Base-by-base conservation (phyloP, 2,329 filamentous ascomycete species). In the Chaetomium sp. region DNA sequence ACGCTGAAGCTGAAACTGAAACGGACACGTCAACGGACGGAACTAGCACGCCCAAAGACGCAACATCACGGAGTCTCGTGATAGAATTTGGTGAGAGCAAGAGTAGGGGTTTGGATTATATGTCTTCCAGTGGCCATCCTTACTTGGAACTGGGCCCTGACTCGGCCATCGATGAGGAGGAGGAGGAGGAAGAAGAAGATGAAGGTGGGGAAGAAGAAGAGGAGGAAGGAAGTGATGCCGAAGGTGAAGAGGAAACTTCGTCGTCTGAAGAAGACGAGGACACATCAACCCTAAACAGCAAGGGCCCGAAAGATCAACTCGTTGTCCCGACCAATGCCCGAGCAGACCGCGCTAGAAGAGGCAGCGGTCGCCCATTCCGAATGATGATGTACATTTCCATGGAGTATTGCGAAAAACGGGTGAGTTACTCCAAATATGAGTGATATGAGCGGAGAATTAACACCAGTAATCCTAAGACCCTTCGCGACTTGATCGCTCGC, bases 331-430 rank as follows among this genome's bases (percentile, higher is more conserved):
- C 11, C 19, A 27, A 27, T 27, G 19, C 19, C 19, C 19, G 19
- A 27, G 19, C 19, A 9, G 54, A 49, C 3, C 57, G 55, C 12
- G 27, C 48, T 12, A 62, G 63, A 9, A 66, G 62, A 59, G 63
- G 57, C 54, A 68, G 65, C 41, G 55, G 53, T 9, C 62, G 79
- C 44, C 73, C 81, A 4, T 79, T 81, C 58, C 82, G 81, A 52
- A 91, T 87, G 0, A 86, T 91, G 6, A 78, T 99, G 43, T 99
- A 96, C 69, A 97, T 99, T 54, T 94, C 95, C 58, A 99, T 99
- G 94, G 94, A 99, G 68, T 95, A 96, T 63, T 99, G 94, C 67
- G 92, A 97, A 69, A 94, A 92, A 67, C 83, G 88, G 62, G 84
- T 87, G 73, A 70, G 79, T 72, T 27, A n/a, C 19, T 34, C 52